Conservation (phyloP, 495 filamentous ascomycete species). For the Hyphodiscus hymeniophilus region DNA sequence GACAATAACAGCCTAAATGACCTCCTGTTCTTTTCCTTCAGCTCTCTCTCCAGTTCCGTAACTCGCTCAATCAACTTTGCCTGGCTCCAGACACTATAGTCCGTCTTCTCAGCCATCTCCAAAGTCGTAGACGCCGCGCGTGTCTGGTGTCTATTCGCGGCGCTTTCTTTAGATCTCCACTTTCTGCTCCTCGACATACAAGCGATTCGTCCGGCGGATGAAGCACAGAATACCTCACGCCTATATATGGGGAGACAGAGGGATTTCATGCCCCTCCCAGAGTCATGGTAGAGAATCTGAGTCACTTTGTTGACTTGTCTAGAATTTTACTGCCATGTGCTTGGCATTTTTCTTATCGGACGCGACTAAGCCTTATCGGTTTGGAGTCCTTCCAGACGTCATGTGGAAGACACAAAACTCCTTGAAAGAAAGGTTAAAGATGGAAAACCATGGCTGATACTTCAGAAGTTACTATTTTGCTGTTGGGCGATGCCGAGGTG, state of each 20-base stretch:
- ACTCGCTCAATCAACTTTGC: conserved; percentile 59
- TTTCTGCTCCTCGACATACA: conserved; percentile 9
- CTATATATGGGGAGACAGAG: neutral
- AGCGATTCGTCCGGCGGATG: neutral
- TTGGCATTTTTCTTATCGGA: conserved; percentile 12
- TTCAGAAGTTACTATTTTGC: conserved; percentile 55
- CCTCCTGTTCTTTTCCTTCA: conserved; percentile 39
- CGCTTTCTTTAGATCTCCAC: conserved; percentile 3
- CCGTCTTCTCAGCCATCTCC: conserved; percentile 11
- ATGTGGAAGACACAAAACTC: neutral
- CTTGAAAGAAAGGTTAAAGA: neutral
- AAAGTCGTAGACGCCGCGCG: conserved; percentile 2
- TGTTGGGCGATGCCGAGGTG: conserved; percentile 72
- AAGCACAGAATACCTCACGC: neutral
- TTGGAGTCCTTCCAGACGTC: conserved; percentile 1
- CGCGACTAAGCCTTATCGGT: conserved; percentile 9
- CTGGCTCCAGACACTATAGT: conserved; percentile 49
- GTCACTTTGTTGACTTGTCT: neutral
- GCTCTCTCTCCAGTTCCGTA: conserved; percentile 51
- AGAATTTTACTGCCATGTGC: neutral
- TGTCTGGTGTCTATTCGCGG: conserved; percentile 2
- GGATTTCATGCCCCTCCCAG: conserved; percentile 6
- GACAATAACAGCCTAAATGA: neutral
- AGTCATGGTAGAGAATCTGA: neutral
- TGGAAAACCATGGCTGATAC: conserved; percentile 14